Evolutionary conservation across 768 basidiomycete genomes (phyloP).

Genomic region (Phlegmacium glaucopus): DNA sequence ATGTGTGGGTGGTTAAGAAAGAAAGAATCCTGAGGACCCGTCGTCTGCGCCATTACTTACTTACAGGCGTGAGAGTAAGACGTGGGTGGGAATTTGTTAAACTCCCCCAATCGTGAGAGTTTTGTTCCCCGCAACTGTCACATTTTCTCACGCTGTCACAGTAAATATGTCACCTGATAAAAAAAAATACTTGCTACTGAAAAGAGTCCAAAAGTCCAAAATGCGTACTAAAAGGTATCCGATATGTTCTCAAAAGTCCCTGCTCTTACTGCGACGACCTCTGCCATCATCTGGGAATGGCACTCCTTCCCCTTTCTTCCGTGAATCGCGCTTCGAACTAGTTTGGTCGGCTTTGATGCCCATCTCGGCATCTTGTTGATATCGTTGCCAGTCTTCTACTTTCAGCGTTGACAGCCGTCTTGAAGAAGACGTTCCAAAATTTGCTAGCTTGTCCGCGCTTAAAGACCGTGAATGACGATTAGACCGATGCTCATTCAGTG

Average conservation of each 20-base stretch:
- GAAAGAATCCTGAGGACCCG: constrained; percentile 34
- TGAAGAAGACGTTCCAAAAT: constrained; percentile 45
- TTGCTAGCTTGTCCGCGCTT: constrained; percentile 61
- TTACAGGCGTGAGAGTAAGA: constrained; percentile 47
- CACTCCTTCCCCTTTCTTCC: constrained; percentile 30
- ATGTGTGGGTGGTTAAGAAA: constrained; percentile 40
- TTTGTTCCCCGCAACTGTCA: constrained; percentile 20
- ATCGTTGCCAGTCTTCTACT: constrained; percentile 82
- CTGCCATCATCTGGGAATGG: constrained; percentile 53
- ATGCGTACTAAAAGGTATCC: constrained; percentile 4
- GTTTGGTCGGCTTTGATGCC: constrained; percentile 13
- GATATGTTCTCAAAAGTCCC: constrained; percentile 28
- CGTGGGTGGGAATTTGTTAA: constrained; percentile 34
- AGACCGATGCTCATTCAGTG: constrained; percentile 28
- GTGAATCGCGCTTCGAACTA: constrained; percentile 32
- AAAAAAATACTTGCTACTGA: constrained; percentile 1
- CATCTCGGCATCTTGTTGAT: constrained; percentile 47
- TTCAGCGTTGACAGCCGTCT: constrained; percentile 72
- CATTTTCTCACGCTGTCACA: constrained; percentile 25
- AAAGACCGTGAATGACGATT: constrained; percentile 49
- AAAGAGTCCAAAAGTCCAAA: constrained; percentile 8
- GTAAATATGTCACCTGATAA: constrained; percentile 14
- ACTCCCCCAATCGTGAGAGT: constrained; percentile 26
- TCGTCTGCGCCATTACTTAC: constrained; percentile 35
- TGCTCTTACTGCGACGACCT: constrained; percentile 26